Evolutionary conservation across 345 rosid species (phyloP), one percentile per base, ranked within the genome.

Genomic region (Eucalyptus tenuipes): DNA sequence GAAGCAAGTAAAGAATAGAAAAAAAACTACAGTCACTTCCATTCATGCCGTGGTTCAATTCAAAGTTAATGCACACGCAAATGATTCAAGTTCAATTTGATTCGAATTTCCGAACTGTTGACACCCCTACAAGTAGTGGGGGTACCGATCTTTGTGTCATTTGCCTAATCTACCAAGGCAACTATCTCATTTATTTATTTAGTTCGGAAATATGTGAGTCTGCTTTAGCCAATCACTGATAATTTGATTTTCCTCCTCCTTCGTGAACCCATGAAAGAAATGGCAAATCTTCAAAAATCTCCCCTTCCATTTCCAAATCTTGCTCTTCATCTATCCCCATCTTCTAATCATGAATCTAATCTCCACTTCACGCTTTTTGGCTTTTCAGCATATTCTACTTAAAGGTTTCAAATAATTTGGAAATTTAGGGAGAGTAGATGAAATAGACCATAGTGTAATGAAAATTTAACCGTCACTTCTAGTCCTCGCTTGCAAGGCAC

Each of bases 61-160:
- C 55, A 52, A 52, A 52, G 55, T 52, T 18, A 52, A 52, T 52
- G 55, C 55, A 52, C 10, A 18, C 1, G 10, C 0, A 18, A 52
- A 52, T 1, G 1, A 24, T 52, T 52, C 57, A 20, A 52, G 2
- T 52, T 52, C 25, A 20, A 20, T 52, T 1, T 52, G 25, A 25
- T 52, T 52, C 57, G 0, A 10, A 52, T 52, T 50, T 52, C 57
- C 5, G 0, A 52, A 18, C 25, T 0, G 10, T 52, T 52, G 25
- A 52, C 57, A 52, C 6, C 20, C 68, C 68, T 12, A 12, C 15
- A 61, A 0, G 68, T 6, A 27, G 4, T 13, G 14, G 8, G 2
- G 33, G 16, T 61, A 61, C 68, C 33, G 8, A 61, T 27, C 33
- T 61, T 61, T 61, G 16, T 61, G 33, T 29, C 68, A 61, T 61